phyloP scores from a whole-genome alignment of 2,329 filamentous ascomycete genomes.

The Fonsecaea nubica region DNA sequence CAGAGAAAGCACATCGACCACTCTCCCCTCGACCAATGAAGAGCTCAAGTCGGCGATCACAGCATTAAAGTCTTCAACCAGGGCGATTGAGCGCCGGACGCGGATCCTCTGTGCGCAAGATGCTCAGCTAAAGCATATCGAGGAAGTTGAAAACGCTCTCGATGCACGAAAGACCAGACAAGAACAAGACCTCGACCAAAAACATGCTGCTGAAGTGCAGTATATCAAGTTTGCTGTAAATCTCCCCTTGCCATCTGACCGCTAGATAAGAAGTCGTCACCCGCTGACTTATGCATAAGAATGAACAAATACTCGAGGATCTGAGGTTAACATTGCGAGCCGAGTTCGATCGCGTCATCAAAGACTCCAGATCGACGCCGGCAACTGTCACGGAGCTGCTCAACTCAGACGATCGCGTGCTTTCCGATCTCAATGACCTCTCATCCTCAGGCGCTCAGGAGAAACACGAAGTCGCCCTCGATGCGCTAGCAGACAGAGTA shows the following conservation, averaged over 20 bases:
- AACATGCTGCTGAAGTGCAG: conserved; percentile 27
- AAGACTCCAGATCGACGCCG: conserved; percentile 23
- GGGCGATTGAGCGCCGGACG: conserved; percentile 24
- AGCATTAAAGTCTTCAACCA: conserved; percentile 31
- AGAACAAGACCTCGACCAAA: conserved; percentile 22
- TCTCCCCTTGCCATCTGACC: neutral
- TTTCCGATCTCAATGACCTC: conserved; percentile 27
- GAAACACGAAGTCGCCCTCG: conserved; percentile 12
- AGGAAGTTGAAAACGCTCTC: neutral
- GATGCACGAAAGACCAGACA: conserved; percentile 12
- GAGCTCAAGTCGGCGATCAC: conserved; percentile 28
- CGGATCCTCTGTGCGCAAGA: conserved; percentile 20
- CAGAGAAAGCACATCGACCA: neutral
- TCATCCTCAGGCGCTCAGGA: neutral
- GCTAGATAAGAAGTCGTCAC: neutral
- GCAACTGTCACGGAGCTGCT: conserved; percentile 17
- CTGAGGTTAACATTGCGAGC: conserved; percentile 16
- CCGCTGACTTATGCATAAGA: conserved; percentile 8
- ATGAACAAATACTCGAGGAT: conserved; percentile 24
- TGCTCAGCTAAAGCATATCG: conserved; percentile 8
- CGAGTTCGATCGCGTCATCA: conserved; percentile 12
- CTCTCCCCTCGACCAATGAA: conserved; percentile 24
- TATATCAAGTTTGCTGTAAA: conserved; percentile 32
- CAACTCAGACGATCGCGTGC: conserved; percentile 33
- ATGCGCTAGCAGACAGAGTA: conserved; percentile 10